Conservation (phyloP, 116 monocot genomes). For the Cymodocea nodosa region DNA sequence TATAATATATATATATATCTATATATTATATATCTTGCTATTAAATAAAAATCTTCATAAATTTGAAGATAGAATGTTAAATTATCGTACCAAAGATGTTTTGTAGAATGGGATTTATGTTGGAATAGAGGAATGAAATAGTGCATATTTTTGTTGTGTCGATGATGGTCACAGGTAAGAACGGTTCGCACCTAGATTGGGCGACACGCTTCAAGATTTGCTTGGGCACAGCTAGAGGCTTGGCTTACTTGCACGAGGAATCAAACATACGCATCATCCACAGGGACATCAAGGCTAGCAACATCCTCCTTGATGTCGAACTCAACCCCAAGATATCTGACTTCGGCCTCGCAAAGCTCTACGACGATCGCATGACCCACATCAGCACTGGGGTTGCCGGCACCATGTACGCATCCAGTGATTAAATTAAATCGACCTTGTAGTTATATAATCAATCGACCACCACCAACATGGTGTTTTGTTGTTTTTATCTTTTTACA, state of each 20-base stretch:
- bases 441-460: too few relatives aligned
- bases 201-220: slow-evolving; percentile 40
- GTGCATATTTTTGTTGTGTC: too few relatives aligned
- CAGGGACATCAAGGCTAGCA: slow-evolving; percentile 58
- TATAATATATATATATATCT: too few relatives aligned
- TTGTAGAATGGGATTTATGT: too few relatives aligned
- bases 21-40: too few relatives aligned
- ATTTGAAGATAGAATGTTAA: too few relatives aligned
- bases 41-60: too few relatives aligned
- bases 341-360: slow-evolving; percentile 64
- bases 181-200: slow-evolving; percentile 28
- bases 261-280: slow-evolving; percentile 46
- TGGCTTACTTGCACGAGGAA: slow-evolving; percentile 62
- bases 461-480: not conserved
- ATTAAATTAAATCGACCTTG: not conserved
- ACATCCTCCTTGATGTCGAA: slow-evolving; percentile 46
- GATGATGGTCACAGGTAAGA: slow-evolving; percentile 25
- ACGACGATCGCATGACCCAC: slow-evolving; percentile 55
- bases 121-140: too few relatives aligned
- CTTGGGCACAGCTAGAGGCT: slow-evolving; percentile 48
- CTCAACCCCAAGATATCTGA: slow-evolving; percentile 68
- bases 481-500: too few relatives aligned
- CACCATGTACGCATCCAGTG: slow-evolving; percentile 30
- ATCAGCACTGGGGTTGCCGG: slow-evolving; percentile 67
- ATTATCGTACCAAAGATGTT: too few relatives aligned